A percentile compares a stretch with the other conserved stretches of the same genome.
Evolutionary conservation across 345 rosid genomes (phyloP).

Genomic region (Eucalyptus regnans): DNA sequence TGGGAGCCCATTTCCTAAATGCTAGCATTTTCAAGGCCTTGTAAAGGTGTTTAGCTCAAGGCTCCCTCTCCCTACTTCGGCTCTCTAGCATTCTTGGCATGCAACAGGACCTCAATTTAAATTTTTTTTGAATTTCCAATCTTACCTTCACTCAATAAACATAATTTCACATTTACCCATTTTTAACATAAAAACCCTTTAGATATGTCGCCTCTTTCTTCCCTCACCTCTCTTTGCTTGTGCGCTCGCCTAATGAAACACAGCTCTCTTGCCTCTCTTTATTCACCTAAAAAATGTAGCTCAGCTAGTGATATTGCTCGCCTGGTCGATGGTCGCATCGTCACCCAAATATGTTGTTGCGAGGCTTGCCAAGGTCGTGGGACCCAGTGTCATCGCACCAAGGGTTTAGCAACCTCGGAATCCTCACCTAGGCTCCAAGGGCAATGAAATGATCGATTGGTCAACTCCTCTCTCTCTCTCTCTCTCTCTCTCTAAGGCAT

Average conservation of each 20-base stretch:
- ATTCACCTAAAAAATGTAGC: not conserved
- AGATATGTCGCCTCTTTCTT: not conserved
- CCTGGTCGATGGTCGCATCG: rapidly evolving
- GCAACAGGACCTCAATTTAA: no score
- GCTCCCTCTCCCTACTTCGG: no score
- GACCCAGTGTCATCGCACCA: not conserved
- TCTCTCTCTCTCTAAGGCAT: no score
- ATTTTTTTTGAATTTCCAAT: no score
- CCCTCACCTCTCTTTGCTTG: not conserved
- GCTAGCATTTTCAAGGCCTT: no score
- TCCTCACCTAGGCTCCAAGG: not conserved
- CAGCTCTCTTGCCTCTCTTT: no score
- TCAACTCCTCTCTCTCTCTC: not conserved
- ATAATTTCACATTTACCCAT: not conserved
- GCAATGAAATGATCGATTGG: no score
- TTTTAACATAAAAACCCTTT: not conserved
- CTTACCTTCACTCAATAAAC: not conserved
- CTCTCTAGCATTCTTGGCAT: no score
- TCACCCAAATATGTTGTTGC: not conserved
- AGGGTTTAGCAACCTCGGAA: not conserved
- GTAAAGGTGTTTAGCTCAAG: no score
- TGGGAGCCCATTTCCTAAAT: no score
- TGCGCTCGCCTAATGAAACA: not conserved
- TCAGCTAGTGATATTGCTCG: not conserved
- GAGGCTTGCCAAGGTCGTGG: not conserved